Conservation (phyloP, 2,329 filamentous ascomycete genomes). For the Calonectria henricotiae region DNA sequence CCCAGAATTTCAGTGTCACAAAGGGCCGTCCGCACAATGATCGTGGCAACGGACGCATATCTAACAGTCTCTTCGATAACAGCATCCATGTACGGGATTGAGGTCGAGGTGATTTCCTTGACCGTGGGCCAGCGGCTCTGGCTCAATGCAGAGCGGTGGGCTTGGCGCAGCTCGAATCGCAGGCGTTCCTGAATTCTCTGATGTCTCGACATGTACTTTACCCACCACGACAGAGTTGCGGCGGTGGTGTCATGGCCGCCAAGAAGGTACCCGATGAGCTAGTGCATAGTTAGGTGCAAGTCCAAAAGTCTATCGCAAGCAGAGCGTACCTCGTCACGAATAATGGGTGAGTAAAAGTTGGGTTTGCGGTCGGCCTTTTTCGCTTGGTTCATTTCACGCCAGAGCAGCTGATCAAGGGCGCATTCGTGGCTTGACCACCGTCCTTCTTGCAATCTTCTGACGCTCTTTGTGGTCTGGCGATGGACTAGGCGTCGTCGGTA, state of each 20-base stretch:
- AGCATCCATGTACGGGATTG: constrained; percentile 59
- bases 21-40: constrained; percentile 54
- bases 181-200: constrained; percentile 50
- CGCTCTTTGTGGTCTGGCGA: constrained; percentile 45
- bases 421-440: constrained; percentile 41
- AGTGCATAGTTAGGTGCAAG: not conserved
- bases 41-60: constrained; percentile 51
- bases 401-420: constrained; percentile 57
- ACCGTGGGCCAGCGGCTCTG: constrained; percentile 52
- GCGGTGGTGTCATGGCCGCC: constrained; percentile 55
- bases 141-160: constrained; percentile 43
- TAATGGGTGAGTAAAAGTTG: constrained; percentile 54
- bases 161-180: constrained; percentile 47
- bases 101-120: constrained; percentile 51
- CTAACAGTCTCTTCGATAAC: constrained; percentile 59
- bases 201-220: constrained; percentile 51
- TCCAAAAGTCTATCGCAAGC: not conserved
- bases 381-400: constrained; percentile 55
- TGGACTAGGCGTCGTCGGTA: constrained; percentile 45
- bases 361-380: constrained; percentile 53
- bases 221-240: constrained; percentile 53
- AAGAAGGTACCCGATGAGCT: constrained; percentile 53
- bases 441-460: constrained; percentile 39
- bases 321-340: constrained; percentile 57
- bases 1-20: constrained; percentile 58